A percentile compares a stretch with the other conserved stretches of the same genome.
Conservation (phyloP, 805 yeast species). For the Wickerhamomyces hampshirensis region DNA sequence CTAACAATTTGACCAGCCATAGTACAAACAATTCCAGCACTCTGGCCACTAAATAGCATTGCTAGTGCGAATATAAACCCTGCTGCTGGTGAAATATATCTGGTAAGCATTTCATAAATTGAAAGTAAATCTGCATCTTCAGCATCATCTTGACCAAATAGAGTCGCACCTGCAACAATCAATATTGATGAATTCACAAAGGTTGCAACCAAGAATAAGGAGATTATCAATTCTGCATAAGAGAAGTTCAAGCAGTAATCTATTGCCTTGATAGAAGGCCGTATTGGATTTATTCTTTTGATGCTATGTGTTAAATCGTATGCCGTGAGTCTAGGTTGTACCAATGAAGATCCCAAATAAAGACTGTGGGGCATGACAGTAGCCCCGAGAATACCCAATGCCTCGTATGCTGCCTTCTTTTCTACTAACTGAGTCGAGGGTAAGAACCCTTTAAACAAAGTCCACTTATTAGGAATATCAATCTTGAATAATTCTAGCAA, state of each 20-base stretch:
- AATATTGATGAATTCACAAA: slow-evolving; percentile 88
- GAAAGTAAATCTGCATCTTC: slow-evolving; percentile 80
- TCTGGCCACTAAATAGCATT: slow-evolving; percentile 84
- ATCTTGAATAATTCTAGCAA: slow-evolving; percentile 61
- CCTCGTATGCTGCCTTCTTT: slow-evolving; percentile 66
- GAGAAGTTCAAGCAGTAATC: slow-evolving; percentile 75
- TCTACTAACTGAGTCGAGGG: slow-evolving; percentile 60
- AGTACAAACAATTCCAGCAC: slow-evolving; percentile 93
- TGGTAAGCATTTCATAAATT: slow-evolving; percentile 64
- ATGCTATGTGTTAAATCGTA: slow-evolving; percentile 59
- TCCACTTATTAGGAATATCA: slow-evolving; percentile 45
- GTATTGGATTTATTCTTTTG: slow-evolving; percentile 34
- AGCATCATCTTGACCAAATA: slow-evolving; percentile 58
- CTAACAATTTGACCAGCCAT: slow-evolving; percentile 91
- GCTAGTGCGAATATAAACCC: slow-evolving; percentile 89
- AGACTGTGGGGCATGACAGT: slow-evolving; percentile 94
- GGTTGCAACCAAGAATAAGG: slow-evolving; percentile 83
- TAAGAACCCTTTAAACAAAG: slow-evolving; percentile 60
- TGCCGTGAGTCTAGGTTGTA: slow-evolving; percentile 77
- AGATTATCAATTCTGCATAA: slow-evolving; percentile 75
- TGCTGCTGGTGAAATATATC: slow-evolving; percentile 76
- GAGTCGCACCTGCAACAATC: slow-evolving; percentile 87
- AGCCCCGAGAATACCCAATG: slow-evolving; percentile 86
- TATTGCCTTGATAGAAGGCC: slow-evolving; percentile 79
- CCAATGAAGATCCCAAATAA: slow-evolving; percentile 81